A percentile compares a stretch with the other conserved stretches of the same genome.
phyloP scores from a whole-genome alignment of 2,329 filamentous ascomycete genomes.

The Dissoconium aciculare region DNA sequence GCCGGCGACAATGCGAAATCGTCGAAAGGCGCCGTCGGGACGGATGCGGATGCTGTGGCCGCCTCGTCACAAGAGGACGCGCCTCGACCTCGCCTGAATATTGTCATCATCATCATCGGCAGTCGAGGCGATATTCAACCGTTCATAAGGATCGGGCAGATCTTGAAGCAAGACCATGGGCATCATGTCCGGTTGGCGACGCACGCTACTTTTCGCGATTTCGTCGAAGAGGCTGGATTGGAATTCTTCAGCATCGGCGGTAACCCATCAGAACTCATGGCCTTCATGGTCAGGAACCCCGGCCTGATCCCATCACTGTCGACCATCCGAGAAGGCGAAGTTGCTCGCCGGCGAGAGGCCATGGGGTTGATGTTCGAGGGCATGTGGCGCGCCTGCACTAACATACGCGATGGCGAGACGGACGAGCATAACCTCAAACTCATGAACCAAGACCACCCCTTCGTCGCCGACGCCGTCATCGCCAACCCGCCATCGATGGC shows the following conservation, averaged over 20 bases:
- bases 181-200: constrained; percentile 67
- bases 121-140: constrained; percentile 69
- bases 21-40: too few species aligned
- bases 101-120: constrained; percentile 74
- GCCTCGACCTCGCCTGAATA: constrained; percentile 45
- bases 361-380: constrained; percentile 76
- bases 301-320: constrained; percentile 62
- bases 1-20: constrained; percentile 10
- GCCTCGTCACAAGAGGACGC: constrained; percentile 14
- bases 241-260: constrained; percentile 73
- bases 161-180: constrained; percentile 54
- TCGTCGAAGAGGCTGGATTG: constrained; percentile 56
- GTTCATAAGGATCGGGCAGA: constrained; percentile 59
- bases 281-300: constrained; percentile 76
- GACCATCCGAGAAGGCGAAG: constrained; percentile 58
- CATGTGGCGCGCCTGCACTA: constrained; percentile 66
- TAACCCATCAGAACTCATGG: constrained; percentile 68
- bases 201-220: constrained; percentile 61
- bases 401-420: constrained; percentile 53
- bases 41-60: constrained; percentile 6
- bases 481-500: constrained; percentile 69
- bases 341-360: constrained; percentile 48
- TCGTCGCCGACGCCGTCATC: constrained; percentile 67
- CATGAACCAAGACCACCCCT: constrained; percentile 47
- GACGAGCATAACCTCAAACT: constrained; percentile 47